Evolutionary conservation across 345 rosid genomes (phyloP), one percentile per base, ranked within the genome.

Genomic region (Rubroshorea leprosula): DNA sequence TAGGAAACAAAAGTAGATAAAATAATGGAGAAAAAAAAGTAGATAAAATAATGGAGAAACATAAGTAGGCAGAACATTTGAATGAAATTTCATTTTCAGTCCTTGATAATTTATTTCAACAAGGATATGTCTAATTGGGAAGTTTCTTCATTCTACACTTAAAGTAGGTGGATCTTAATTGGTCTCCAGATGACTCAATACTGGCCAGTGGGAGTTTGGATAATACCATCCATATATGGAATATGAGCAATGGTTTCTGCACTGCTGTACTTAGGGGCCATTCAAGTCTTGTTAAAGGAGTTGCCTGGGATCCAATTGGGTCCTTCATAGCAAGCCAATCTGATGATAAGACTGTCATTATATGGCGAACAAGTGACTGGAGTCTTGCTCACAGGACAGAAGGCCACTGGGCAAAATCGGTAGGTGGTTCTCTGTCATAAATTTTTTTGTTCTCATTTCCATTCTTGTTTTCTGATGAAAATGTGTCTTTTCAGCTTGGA

Each of bases 101-200:
- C 38, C 21, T 18, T 20, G n/a, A 66, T 60, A 49, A 51, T 19
- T 18, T 29, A 4, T n/a, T n/a, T n/a, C n/a, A n/a, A n/a, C n/a
- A n/a, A n/a, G 41, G 12, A 35, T 8, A 35, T 17, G 59, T 74
- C 70, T 80, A 78, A 78, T 83, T 65, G 61, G 70, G 68, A 51
- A 48, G 49, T 75, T 45, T 68, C 60, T 77, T 65, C 19, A 26
- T 66, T 63, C 60, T 68, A 63, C 75, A 86, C 82, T 68, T 89
- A 68, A 84, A 87, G 96, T 94, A 94, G 99, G 99, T 94, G 87
- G 99, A 94, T 94, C 94, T 90, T 73, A 94, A 94, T 73, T 94
- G 99, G 99, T 94, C 99, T 71, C 95, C 96, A 63, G 99, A 94
- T 82, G 99, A 94, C 70, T 87, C 83, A 45, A 83, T 76, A 73